These are phyloP conservation scores for grape (Vitis vinifera) DNA, from an alignment of 164 flowering plant genomes.

Conservation along the genomic window ASM3070453v1 NC_081810.1:211501-212000, in stretches of 20 bases:
- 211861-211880: slow-evolving; percentile 42
- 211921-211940: slow-evolving; percentile 1
- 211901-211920: slow-evolving; percentile 55
- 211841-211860: slow-evolving; percentile 66
- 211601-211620: slow-evolving; percentile 45
- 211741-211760: background rate
- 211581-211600: slow-evolving; percentile 43
- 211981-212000: background rate
- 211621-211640: slow-evolving; percentile 81
- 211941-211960: background rate
- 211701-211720: slow-evolving; percentile 12
- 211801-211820: slow-evolving; percentile 59
- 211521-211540: slow-evolving; percentile 62
- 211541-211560: slow-evolving; percentile 40
- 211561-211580: slow-evolving; percentile 74
- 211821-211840: slow-evolving; percentile 27
- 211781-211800: slow-evolving; percentile 3
- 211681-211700: slow-evolving; percentile 63
- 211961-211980: background rate
- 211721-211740: background rate
- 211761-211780: background rate
- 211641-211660: slow-evolving; percentile 59
- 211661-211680: slow-evolving; percentile 65
- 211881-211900: slow-evolving; percentile 46
- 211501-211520: slow-evolving; percentile 80